These are phyloP conservation scores for Myxozyma sirexii DNA, from an alignment of 805 yeast species.

Conservation along the genomic window DNA sequence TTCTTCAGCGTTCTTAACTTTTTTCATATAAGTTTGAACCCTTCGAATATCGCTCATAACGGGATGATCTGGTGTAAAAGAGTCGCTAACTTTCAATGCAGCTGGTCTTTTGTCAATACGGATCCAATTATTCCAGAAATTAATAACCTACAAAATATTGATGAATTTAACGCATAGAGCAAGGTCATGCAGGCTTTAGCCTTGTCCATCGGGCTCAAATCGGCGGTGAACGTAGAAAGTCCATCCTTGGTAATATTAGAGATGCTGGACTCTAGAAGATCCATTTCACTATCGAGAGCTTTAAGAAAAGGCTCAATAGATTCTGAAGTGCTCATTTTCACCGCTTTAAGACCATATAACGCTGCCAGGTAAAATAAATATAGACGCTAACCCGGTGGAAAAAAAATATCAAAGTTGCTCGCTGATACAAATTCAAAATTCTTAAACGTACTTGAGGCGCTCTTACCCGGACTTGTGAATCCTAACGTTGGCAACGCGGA, in stretches of 20 bases:
- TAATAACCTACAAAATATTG: conserved; percentile 19
- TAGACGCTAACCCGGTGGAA: no score
- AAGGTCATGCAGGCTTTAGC: conserved; percentile 24
- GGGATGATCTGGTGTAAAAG: conserved; percentile 14
- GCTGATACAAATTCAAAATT: no score
- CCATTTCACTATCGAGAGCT: conserved; percentile 13
- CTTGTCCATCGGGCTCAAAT: conserved; percentile 18
- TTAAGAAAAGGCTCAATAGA: conserved; percentile 3
- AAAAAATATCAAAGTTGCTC: no score
- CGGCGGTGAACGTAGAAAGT: neutral
- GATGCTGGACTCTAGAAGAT: conserved; percentile 10
- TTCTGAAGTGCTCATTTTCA: neutral
- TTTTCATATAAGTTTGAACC: conserved; percentile 26
- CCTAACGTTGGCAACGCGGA: no score
- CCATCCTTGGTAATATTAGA: conserved; percentile 4
- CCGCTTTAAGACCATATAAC: no score
- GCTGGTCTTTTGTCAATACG: conserved; percentile 10
- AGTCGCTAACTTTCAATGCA: conserved; percentile 19
- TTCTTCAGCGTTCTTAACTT: conserved; percentile 31
- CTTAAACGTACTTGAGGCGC: no score
- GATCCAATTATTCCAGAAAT: neutral
- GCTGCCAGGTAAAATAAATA: no score
- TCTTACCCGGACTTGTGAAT: no score
- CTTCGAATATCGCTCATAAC: conserved; percentile 28
- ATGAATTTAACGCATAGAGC: conserved; percentile 27